A percentile compares a stretch with the other conserved stretches of the same genome.
Conservation (phyloP, 2,329 filamentous ascomycete species). For the Sarocladiaceae sp. region DNA sequence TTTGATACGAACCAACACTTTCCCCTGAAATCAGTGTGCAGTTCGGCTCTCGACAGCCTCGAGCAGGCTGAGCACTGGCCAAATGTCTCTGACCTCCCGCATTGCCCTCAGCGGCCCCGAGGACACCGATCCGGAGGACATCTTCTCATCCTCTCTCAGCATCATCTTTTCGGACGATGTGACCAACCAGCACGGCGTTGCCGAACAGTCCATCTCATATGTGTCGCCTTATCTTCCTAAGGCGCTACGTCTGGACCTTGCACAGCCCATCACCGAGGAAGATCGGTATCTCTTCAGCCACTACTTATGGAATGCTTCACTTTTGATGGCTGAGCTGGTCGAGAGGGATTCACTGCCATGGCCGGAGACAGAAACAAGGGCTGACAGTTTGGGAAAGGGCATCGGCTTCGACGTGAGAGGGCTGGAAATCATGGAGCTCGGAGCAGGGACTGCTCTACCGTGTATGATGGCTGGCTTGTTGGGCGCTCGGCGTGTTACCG, state of each 20-base stretch:
- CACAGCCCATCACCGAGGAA: constrained; percentile 45
- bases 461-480: constrained; percentile 44
- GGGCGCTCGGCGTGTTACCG: constrained; percentile 42
- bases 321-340: constrained; percentile 52
- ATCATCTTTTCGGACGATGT: constrained; percentile 67
- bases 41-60: too few species aligned
- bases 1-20: too few species aligned
- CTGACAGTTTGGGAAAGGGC: background rate
- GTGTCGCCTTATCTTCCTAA: constrained; percentile 45
- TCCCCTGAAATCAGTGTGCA: too few species aligned
- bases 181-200: constrained; percentile 62
- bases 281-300: constrained; percentile 63
- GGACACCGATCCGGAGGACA: constrained; percentile 48
- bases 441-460: constrained; percentile 58
- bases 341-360: constrained; percentile 41
- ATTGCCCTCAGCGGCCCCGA: constrained; percentile 33
- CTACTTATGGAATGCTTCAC: constrained; percentile 67
- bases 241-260: constrained; percentile 39
- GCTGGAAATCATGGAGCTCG: constrained; percentile 57
- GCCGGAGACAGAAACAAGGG: constrained; percentile 3
- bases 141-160: constrained; percentile 53
- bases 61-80: background rate
- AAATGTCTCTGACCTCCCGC: constrained; percentile 34
- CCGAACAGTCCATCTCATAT: constrained; percentile 56
- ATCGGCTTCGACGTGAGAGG: constrained; percentile 44